phyloP scores from a whole-genome alignment of 352 stramenopile genomes.

The Phytophthora rubi region DNA sequence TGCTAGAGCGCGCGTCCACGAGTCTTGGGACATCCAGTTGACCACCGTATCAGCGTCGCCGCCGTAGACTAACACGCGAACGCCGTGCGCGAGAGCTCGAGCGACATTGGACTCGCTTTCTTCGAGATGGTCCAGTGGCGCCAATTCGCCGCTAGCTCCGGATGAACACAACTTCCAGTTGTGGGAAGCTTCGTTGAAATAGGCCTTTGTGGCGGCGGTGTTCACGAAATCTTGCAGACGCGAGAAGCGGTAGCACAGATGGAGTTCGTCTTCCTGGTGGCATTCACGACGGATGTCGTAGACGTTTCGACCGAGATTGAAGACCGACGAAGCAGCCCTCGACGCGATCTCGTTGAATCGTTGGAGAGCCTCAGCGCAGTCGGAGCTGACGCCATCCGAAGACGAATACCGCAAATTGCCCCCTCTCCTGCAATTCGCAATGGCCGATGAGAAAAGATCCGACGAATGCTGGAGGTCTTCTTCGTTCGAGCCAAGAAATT shows the following conservation, averaged over 20 bases:
- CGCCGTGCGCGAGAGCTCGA: slow-evolving; percentile 47
- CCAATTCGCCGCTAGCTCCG: slow-evolving; percentile 23
- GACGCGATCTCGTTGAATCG: slow-evolving; percentile 23
- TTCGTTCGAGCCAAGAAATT: slow-evolving; percentile 41
- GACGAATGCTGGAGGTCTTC: slow-evolving; percentile 6
- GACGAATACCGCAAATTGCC: slow-evolving; percentile 6
- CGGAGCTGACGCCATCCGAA: background rate
- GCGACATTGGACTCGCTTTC: slow-evolving; percentile 69
- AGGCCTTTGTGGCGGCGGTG: slow-evolving; percentile 36
- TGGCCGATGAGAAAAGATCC: slow-evolving; percentile 27
- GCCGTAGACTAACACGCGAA: slow-evolving; percentile 79
- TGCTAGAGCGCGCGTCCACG: slow-evolving; percentile 59
- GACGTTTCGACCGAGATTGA: slow-evolving; percentile 49
- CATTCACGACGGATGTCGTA: slow-evolving; percentile 76
- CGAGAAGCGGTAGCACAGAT: slow-evolving; percentile 73
- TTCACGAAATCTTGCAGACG: slow-evolving; percentile 71
- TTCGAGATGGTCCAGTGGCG: slow-evolving; percentile 49
- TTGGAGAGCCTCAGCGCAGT: slow-evolving; percentile 34
- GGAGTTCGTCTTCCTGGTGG: slow-evolving; percentile 50
- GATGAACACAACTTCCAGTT: slow-evolving; percentile 62
- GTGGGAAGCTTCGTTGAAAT: slow-evolving; percentile 45
- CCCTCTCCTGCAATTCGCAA: slow-evolving; percentile 19
- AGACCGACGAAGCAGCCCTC: slow-evolving; percentile 22
- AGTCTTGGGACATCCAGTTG: slow-evolving; percentile 74
- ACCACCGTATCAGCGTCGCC: slow-evolving; percentile 74